These are phyloP conservation scores for Gossypium schwendimanii DNA, from an alignment of 441 rosid genomes.

Conservation along the genomic window DNA sequence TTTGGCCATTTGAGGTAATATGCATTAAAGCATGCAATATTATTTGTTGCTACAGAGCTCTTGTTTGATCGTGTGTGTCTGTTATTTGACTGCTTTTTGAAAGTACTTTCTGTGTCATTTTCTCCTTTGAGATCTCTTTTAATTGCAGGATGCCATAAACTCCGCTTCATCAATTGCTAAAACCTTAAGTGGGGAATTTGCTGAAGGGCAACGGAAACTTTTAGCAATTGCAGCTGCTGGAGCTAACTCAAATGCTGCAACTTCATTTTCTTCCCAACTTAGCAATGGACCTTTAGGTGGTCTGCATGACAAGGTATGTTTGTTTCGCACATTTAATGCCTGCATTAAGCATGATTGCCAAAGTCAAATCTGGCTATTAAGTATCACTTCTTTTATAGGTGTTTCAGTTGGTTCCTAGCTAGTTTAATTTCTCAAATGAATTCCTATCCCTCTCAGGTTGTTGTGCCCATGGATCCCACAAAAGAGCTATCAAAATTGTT, in stretches of 20 bases:
- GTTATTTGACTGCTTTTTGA: background rate
- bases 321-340: background rate
- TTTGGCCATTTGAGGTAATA: background rate
- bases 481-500: conserved; percentile 45
- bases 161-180: conserved; percentile 46
- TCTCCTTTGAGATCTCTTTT: background rate
- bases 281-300: conserved; percentile 45
- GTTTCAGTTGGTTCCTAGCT: conserved; percentile 6
- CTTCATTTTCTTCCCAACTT: conserved; percentile 35
- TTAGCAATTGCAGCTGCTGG: conserved; percentile 47
- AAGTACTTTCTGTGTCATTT: background rate
- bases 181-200: conserved; percentile 51
- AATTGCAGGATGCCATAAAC: conserved; percentile 49
- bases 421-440: conserved; percentile 5
- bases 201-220: conserved; percentile 48
- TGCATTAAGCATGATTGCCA: background rate
- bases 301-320: conserved; percentile 45
- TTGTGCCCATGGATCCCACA: conserved; percentile 44
- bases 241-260: conserved; percentile 36
- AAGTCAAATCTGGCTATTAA: background rate
- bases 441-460: conserved; percentile 30
- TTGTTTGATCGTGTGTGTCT: background rate
- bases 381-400: background rate
- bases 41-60: background rate
- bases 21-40: background rate